Base-by-base conservation (phyloP, 805 yeast species). In the Candida nonsorbophila region DNA sequence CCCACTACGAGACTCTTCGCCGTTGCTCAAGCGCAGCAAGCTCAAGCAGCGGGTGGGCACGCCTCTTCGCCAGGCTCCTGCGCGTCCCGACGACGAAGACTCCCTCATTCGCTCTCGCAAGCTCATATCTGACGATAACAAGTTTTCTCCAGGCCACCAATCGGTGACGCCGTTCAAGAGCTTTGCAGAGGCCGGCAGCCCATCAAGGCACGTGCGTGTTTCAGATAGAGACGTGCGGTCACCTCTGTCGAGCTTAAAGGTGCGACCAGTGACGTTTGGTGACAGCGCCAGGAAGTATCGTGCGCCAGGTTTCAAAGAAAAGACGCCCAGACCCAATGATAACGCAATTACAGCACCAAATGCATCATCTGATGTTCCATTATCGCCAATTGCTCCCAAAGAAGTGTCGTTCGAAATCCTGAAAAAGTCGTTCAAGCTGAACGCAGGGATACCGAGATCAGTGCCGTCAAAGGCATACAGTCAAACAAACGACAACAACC, bases 41-140 rank as follows among this genome's bases (percentile, higher is more conserved):
- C 22, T 14, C 9, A 24, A 12, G 33, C 25, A 11, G 29, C 12
- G 15, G 13, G 8, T 7, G 12, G 4, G 14, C 12, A 11, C 25
- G 16, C n/a, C 14, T 2, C 4, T 6, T 12, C 10, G 9, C 25
- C 5, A 14, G 21, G 7, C 14, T 15, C 13, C 22, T 20, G 20
- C 26, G 9, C 18, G 20, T 13, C 20, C 14, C 21, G 33, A 26
- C 12, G 26, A 22, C 16, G 47, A 37, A 24, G 45, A 40, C 16
- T 18, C 18, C 2, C 24, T 40, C 9, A 45, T 49, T 9, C 34
- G 43, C 12, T 35, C 27, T 12, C 33, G 35, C 7, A 45, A 46
- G 25, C 32, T 54, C 9, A 45, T 54, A 7, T 35, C 47, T 2
- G 54, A 50, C 19, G 44, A 44, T 16, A 54, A 53, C 36, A 36